Evolutionary conservation across 192 early-diverging fungal genomes (phyloP), one percentile per base, ranked within the genome.

Genomic region (Bifiguratus adelaidae): DNA sequence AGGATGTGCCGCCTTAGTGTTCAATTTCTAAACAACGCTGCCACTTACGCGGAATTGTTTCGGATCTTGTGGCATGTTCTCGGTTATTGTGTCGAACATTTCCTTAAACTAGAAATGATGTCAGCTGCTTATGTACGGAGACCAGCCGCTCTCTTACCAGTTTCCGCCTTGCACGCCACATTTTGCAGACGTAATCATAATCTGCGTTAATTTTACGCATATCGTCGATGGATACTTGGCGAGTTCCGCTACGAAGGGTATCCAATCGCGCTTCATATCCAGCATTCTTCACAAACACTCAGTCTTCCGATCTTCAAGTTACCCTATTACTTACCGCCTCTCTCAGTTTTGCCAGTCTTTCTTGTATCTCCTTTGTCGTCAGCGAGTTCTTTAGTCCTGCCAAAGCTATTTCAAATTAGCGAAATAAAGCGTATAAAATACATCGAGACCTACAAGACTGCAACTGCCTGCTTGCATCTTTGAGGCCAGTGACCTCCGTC

Each of bases 391-490:
- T 68, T 11, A 68, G 43, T 7, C 30, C 30, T 15, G 32, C 34
- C 27, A 72, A 40, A 30, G 53, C 67, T 72, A 50, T 29, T n/a
- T 63, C 56, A 20, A n/a, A 29, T 21, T 16, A 7, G 1, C 9
- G 24, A 21, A 43, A 41, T 19, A 25, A 25, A 11, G 2, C 20
- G 12, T 6, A 15, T 37, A 33, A n/a, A 28, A 23, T 16, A 16
- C n/a, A 12, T 18, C 20, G n/a, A 23, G 11, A 34, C 30, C 27
- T 53, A 68, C 70, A 53, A 41, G 63, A 53, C 2, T 52, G 28
- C 3, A 72, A 44, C 28, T 76, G 67, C 44, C 69, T 75, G n/a
- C 63, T 68, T 24, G 52, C 53, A 24, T 80, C 70, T 45, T 68
- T 75, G 32, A 69, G 44, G 11, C 82, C 74, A 20, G 41, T 48